Evolutionary conservation across 2,329 filamentous ascomycete genomes (phyloP), one percentile per base, ranked within the genome.

Genomic region (Neonectria punicea): DNA sequence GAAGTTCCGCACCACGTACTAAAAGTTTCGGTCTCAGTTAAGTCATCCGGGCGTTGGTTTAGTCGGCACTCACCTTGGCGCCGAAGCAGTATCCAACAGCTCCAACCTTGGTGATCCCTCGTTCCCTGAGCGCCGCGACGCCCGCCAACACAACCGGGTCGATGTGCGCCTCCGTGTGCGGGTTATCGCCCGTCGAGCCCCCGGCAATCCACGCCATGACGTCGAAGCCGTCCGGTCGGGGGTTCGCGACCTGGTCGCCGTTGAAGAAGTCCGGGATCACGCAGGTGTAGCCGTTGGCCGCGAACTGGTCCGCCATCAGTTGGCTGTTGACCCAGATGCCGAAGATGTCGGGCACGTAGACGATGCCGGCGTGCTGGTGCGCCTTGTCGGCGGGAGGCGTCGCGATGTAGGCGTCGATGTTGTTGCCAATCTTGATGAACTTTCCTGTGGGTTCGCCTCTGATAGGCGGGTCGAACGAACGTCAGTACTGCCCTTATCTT

Each of bases 1-100:
- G 81, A 85, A 85, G 82, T 90, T 91, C 46, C 93, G 89, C 58
- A 86, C 85, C 36, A 93, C 87, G 77, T 92, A 94, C 87, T 90
- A 22, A 0, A 55, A 20, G 1, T 25, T 41, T n/a, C 2, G 16
- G 30, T 9, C 6, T 67, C 14, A 65, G 60, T 14, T 6, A 39
- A 4, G 13, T 13, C 25, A 16, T 16, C 0, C 5, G 7, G 2
- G 11, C 18, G 14, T 39, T 13, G 14, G 2, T 8, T n/a, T 46
- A 46, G 20, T 1, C 1, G 4, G 43, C 53, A 86, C 78, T 73
- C 83, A 86, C 61, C 89, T 86, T 87, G 16, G 86, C 89, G 2
- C 90, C 89, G 71, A 89, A 91, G 76, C 89, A 91, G 77, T 91
- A 91, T 3, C 89, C 89, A 0, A 86, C 85, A 2, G 82, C 84